Base-by-base conservation (phyloP, 2,329 filamentous ascomycete genomes). In the Xylariaceae sp. region DNA sequence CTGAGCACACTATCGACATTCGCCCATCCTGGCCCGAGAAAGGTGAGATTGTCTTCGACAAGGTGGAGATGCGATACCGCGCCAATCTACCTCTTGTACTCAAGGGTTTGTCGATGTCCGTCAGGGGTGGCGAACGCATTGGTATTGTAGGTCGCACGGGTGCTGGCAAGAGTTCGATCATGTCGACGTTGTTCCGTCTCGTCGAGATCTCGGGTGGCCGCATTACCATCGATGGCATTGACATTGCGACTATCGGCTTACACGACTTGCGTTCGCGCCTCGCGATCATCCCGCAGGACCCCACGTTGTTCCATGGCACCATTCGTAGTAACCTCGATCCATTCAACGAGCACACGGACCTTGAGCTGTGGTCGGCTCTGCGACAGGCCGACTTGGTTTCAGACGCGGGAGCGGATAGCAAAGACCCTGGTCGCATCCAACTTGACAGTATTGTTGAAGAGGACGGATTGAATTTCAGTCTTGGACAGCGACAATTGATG, bases 401-500 rank as follows among this genome's bases (percentile, higher is more conserved):
- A 1, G 80, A 85, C 10, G 76, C 79, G 51, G 71, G 75, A 9
- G 74, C 80, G 57, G 74, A 76, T n/a, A 71, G 73, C 18, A 66
- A 72, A 49, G 71, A 67, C 52, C 51, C 62, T 2, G 45, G 74
- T 8, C 85, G 89, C 58, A 88, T 96, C 62, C 86, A 91, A 65
- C 87, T 99, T 18, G 93, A 97, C 74, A 88, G 83, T 13, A 70
- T 85, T 1, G 93, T 97, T 2, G 92, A 97, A 68, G 94, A 97
- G 71, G 93, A 97, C 76, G 94, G 94, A 0, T 82, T 96, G 62
- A 97, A 97, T 75, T 97, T 96, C 78, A 96, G 91, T 0, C 86
- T 97, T 8, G 93, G 93, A 5, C 93, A 97, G 76, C 86, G 94
- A 2, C 94, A 97, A 74, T 84, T 97, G 53, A 96, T 97, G 89